phyloP scores from a whole-genome alignment of 345 rosid genomes.

The Dovyalis caffra region DNA sequence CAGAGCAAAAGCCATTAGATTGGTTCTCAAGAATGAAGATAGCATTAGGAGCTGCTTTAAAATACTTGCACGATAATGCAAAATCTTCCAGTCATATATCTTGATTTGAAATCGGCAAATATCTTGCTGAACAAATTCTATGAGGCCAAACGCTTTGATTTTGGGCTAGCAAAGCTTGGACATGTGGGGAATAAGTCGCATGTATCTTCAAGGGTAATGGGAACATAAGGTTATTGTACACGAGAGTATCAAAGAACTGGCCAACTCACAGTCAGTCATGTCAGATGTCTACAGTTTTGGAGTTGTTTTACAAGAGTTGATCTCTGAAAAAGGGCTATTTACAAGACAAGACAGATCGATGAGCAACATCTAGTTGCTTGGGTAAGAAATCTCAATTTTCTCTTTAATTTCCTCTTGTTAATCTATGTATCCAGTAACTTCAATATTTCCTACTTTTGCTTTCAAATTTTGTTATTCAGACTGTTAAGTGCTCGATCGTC shows the following conservation, averaged over 20 bases:
- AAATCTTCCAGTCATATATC: slow-evolving; percentile 84
- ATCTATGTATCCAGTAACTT: no score
- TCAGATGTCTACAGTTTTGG: slow-evolving; percentile 97
- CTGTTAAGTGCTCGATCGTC: no score
- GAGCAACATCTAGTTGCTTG: slow-evolving; percentile 83
- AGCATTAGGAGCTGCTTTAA: slow-evolving; percentile 77
- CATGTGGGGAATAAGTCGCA: slow-evolving; percentile 78
- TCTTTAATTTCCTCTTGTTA: not conserved
- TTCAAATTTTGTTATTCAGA: no score
- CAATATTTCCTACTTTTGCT: no score
- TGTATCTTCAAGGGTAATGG: slow-evolving; percentile 94
- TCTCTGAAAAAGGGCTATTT: slow-evolving; percentile 79
- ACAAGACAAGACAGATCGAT: slow-evolving; percentile 48
- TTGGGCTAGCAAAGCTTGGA: slow-evolving; percentile 93
- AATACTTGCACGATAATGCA: slow-evolving; percentile 89
- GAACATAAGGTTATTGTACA: slow-evolving; percentile 94
- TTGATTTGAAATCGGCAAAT: slow-evolving; percentile 88
- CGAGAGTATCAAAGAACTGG: slow-evolving; percentile 96
- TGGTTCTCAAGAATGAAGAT: slow-evolving; percentile 84
- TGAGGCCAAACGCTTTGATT: slow-evolving; percentile 84
- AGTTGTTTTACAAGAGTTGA: slow-evolving; percentile 81
- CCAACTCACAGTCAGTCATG: slow-evolving; percentile 64
- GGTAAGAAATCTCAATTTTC: slow-evolving; percentile 39
- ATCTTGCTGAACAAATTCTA: slow-evolving; percentile 62
- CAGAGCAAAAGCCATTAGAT: slow-evolving; percentile 57